A percentile compares a stretch with the other conserved stretches of the same genome.
These are phyloP conservation scores for Phytophthora tentaculata DNA, from an alignment of 352 stramenopile genomes.

Conservation along the genomic window DNA sequence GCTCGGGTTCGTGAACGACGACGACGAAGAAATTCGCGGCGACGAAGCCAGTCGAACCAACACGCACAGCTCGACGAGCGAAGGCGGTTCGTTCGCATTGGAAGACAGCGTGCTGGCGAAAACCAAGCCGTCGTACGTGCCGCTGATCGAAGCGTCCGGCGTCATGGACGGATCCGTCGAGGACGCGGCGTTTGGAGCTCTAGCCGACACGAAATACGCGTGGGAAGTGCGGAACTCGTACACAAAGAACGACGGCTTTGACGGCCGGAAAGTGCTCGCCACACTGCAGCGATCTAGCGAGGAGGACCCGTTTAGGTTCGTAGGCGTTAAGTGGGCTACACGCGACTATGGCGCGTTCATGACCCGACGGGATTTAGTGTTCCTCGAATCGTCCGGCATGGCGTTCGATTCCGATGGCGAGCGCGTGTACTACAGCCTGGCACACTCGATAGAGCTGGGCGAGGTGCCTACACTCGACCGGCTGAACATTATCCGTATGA, in stretches of 20 bases:
- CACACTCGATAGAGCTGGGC: slow-evolving; percentile 41
- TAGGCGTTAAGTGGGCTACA: slow-evolving; percentile 46
- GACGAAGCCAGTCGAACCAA: slow-evolving; percentile 27
- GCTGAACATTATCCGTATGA: slow-evolving; percentile 44
- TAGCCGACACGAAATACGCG: slow-evolving; percentile 32
- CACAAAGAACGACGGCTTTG: slow-evolving; percentile 42
- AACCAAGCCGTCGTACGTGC: slow-evolving; percentile 27
- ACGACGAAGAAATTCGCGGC: slow-evolving; percentile 17
- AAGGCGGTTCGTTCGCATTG: slow-evolving; percentile 35
- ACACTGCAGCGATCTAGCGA: slow-evolving; percentile 37
- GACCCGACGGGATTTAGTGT: slow-evolving; percentile 39
- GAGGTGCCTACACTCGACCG: slow-evolving; percentile 32
- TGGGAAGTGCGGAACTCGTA: slow-evolving; percentile 45
- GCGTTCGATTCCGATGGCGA: slow-evolving; percentile 43
- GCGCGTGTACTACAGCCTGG: slow-evolving; percentile 40
- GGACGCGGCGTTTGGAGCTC: slow-evolving; percentile 30
- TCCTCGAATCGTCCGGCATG: slow-evolving; percentile 44
- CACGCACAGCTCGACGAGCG: slow-evolving; percentile 38
- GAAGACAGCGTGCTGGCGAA: slow-evolving; percentile 33
- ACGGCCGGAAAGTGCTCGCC: slow-evolving; percentile 39
- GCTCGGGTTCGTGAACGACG: slow-evolving; percentile 25
- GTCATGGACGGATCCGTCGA: slow-evolving; percentile 36
- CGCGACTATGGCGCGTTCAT: slow-evolving; percentile 44
- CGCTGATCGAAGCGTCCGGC: slow-evolving; percentile 29
- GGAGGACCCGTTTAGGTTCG: slow-evolving; percentile 47